These are phyloP conservation scores for Salvia rosmarinus DNA, from an alignment of 257 asterid genomes.

Conservation along the genomic window DNA sequence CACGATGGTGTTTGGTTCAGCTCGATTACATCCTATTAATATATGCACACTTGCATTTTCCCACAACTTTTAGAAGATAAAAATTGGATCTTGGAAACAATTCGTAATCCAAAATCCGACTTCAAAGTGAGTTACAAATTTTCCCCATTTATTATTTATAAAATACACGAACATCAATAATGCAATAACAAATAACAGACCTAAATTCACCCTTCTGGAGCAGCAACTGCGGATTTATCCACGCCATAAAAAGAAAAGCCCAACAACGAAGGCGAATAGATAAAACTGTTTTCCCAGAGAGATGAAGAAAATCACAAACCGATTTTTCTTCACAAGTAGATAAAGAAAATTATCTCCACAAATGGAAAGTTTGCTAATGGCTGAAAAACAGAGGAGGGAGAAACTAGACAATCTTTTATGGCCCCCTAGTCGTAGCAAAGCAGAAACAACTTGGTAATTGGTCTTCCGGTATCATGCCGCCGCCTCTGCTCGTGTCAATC, in stretches of 20 bases:
- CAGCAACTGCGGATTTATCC: not conserved
- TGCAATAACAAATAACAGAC: no score
- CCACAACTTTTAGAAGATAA: not conserved
- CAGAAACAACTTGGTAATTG: conserved; percentile 68
- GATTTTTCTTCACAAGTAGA: not conserved
- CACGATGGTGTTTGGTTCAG: no score
- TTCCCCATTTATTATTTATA: no score
- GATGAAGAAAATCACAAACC: not conserved
- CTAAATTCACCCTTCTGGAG: no score
- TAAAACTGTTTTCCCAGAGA: not conserved
- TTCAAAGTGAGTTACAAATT: no score
- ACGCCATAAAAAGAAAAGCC: not conserved
- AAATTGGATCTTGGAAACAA: not conserved
- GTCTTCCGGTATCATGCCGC: conserved; percentile 89
- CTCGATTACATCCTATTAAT: no score
- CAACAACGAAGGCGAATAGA: not conserved
- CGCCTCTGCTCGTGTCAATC: conserved; percentile 78
- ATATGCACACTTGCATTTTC: no score
- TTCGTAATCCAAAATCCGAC: not conserved
- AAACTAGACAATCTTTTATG: conserved; percentile 36
- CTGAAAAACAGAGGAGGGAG: not conserved
- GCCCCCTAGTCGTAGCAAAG: conserved; percentile 68
- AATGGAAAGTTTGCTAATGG: not conserved
- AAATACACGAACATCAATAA: no score
- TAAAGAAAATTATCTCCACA: not conserved